These are phyloP conservation scores for Posidonia australis DNA, from an alignment of 106 monocot species.

Conservation along the genomic window DNA sequence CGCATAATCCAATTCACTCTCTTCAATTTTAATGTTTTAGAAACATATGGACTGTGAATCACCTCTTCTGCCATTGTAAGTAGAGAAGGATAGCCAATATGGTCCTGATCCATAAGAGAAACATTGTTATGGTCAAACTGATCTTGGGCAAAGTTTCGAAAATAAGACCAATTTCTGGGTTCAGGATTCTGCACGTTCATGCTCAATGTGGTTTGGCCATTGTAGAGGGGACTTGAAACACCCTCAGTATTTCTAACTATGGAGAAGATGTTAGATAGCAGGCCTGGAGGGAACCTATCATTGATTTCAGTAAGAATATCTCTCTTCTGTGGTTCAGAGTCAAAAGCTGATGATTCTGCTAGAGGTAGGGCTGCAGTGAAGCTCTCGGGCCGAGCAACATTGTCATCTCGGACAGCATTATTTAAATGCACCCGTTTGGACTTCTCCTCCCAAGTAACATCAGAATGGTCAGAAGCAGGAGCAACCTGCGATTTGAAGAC, in stretches of 20 bases:
- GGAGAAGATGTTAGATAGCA: slow-evolving; percentile 67
- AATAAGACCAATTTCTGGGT: slow-evolving; percentile 63
- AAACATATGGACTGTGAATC: slow-evolving; percentile 22
- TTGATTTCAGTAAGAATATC: slow-evolving; percentile 45
- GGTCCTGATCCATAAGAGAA: slow-evolving; percentile 76
- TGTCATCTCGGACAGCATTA: background rate
- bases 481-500: slow-evolving; percentile 14
- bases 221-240: slow-evolving; percentile 14
- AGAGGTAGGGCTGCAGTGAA: slow-evolving; percentile 12
- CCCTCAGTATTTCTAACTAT: slow-evolving; percentile 37
- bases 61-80: slow-evolving; percentile 27
- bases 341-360: slow-evolving; percentile 19
- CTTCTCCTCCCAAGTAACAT: background rate
- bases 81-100: slow-evolving; percentile 21
- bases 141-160: slow-evolving; percentile 66
- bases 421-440: background rate
- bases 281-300: slow-evolving; percentile 55
- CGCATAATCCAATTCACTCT: slow-evolving; percentile 10
- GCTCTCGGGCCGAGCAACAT: slow-evolving; percentile 1
- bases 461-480: slow-evolving; percentile 13
- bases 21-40: slow-evolving; percentile 19
- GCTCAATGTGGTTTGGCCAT: slow-evolving; percentile 52
- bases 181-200: slow-evolving; percentile 70
- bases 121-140: slow-evolving; percentile 57
- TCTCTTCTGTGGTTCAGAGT: slow-evolving; percentile 6